A percentile compares a stretch with the other conserved stretches of the same genome.
Conservation (phyloP, 768 basidiomycete species). For the Suillus sp. region DNA sequence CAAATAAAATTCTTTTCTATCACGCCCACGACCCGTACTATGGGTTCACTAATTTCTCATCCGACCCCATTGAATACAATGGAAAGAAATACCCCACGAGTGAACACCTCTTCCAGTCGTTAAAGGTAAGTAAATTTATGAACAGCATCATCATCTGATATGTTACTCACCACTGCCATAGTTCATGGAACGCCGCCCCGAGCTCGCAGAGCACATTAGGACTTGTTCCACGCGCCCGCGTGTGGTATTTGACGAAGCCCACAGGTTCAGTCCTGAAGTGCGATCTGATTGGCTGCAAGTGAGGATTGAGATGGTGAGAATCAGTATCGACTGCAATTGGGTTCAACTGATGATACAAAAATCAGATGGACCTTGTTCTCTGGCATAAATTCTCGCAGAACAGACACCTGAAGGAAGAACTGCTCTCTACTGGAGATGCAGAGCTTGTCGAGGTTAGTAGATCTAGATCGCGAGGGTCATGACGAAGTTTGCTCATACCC, state of each 20-base stretch:
- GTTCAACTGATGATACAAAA: not conserved
- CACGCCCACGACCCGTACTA: constrained; percentile 37
- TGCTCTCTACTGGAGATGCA: constrained; percentile 41
- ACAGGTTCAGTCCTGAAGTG: constrained; percentile 39
- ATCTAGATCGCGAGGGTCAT: constrained; percentile 11
- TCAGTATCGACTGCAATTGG: not conserved
- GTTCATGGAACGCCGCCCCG: constrained; percentile 38
- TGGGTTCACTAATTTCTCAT: constrained; percentile 47
- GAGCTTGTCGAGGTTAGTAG: constrained; percentile 41
- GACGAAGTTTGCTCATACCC: constrained; percentile 18
- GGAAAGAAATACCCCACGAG: constrained; percentile 46
- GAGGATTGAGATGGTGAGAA: constrained; percentile 35
- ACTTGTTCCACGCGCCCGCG: constrained; percentile 36
- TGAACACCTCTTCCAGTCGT: constrained; percentile 50
- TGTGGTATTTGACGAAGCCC: constrained; percentile 36
- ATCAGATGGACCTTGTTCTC: constrained; percentile 43
- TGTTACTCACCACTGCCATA: constrained; percentile 8
- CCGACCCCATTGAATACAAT: constrained; percentile 41
- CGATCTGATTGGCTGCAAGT: constrained; percentile 37
- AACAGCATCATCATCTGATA: not conserved
- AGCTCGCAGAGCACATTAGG: constrained; percentile 37
- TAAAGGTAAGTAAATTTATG: constrained; percentile 35
- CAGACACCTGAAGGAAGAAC: constrained; percentile 33
- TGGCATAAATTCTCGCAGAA: constrained; percentile 45
- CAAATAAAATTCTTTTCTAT: constrained; percentile 35